phyloP scores from a whole-genome alignment of 495 filamentous ascomycete species.

The Neurospora sp. region DNA sequence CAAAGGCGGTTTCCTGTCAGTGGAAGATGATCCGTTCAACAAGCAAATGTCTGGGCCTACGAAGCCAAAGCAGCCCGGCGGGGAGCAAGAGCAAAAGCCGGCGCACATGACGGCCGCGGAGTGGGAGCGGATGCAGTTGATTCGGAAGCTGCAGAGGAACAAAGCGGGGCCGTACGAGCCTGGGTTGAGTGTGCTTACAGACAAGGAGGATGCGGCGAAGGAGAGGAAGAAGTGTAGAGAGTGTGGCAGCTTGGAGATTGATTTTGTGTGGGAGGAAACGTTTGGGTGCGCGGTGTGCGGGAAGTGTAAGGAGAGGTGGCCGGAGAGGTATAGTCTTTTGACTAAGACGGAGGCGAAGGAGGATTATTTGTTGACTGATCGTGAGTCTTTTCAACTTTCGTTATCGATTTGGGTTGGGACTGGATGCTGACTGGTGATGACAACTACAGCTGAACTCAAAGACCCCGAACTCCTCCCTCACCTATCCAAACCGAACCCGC shows the following conservation, averaged over 20 bases:
- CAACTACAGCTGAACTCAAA: slow-evolving; percentile 58
- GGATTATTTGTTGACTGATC: slow-evolving; percentile 92
- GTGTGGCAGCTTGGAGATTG: slow-evolving; percentile 75
- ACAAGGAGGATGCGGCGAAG: slow-evolving; percentile 26
- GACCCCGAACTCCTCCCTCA: slow-evolving; percentile 82
- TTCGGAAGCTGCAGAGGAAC: slow-evolving; percentile 55
- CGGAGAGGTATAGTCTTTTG: slow-evolving; percentile 85
- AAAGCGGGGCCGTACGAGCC: slow-evolving; percentile 82
- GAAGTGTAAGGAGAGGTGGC: slow-evolving; percentile 73
- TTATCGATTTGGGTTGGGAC: too few relatives aligned
- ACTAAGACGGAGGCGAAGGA: slow-evolving; percentile 95
- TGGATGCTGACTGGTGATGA: not conserved
- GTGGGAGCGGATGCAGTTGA: slow-evolving; percentile 75
- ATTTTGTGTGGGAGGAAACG: slow-evolving; percentile 85
- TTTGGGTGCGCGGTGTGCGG: slow-evolving; percentile 63
- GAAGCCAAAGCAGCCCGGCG: slow-evolving; percentile 9
- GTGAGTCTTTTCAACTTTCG: slow-evolving; percentile 36
- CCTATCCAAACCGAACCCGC: slow-evolving; percentile 82
- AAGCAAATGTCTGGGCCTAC: slow-evolving; percentile 52
- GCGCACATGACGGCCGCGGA: slow-evolving; percentile 84
- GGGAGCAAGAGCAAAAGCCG: slow-evolving; percentile 56
- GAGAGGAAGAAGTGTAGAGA: slow-evolving; percentile 70
- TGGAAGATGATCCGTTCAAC: slow-evolving; percentile 84
- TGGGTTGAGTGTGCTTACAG: slow-evolving; percentile 58
- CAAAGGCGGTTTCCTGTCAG: slow-evolving; percentile 83